phyloP scores from a whole-genome alignment of 2,329 filamentous ascomycete species.

The Trichoderma atrobrunneum region DNA sequence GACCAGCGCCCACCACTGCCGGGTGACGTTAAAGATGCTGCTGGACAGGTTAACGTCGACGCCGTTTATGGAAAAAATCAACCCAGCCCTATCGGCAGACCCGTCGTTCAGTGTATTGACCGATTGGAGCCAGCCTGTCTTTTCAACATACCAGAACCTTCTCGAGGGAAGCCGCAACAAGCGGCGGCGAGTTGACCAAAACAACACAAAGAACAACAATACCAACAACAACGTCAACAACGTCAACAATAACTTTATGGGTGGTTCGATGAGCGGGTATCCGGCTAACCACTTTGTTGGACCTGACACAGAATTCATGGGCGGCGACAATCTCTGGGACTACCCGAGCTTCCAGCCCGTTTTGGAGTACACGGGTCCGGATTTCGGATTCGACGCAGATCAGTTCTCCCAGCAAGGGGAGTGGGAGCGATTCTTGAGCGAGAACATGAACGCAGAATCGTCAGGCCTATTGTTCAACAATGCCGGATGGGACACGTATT shows the following conservation, averaged over 20 bases:
- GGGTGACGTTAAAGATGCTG: slow-evolving; percentile 11
- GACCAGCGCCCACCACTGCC: slow-evolving; percentile 14
- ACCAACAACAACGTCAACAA: neutral
- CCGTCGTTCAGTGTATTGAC: neutral
- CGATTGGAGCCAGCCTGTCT: slow-evolving; percentile 11
- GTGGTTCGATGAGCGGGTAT: neutral
- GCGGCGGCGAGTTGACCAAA: neutral
- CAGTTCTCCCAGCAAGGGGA: slow-evolving; percentile 12
- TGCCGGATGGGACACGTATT: slow-evolving; percentile 5
- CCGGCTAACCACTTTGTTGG: slow-evolving; percentile 12
- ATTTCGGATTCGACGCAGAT: slow-evolving; percentile 14
- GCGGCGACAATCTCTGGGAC: slow-evolving; percentile 9
- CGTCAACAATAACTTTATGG: neutral
- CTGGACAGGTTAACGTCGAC: slow-evolving; percentile 3
- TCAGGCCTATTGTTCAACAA: slow-evolving; percentile 8
- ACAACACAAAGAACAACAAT: neutral
- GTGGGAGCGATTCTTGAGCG: slow-evolving; percentile 7
- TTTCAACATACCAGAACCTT: slow-evolving; percentile 13
- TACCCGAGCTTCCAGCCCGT: slow-evolving; percentile 14
- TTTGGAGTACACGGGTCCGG: slow-evolving; percentile 9
- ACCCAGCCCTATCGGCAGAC: slow-evolving; percentile 1
- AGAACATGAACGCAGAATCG: slow-evolving; percentile 13
- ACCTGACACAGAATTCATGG: neutral
- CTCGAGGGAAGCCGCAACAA: slow-evolving; percentile 13
- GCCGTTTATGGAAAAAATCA: slow-evolving; percentile 9